These are phyloP conservation scores for Colletotrichum spinosum DNA, from an alignment of 2,329 filamentous ascomycete species.

Conservation along the genomic window DNA sequence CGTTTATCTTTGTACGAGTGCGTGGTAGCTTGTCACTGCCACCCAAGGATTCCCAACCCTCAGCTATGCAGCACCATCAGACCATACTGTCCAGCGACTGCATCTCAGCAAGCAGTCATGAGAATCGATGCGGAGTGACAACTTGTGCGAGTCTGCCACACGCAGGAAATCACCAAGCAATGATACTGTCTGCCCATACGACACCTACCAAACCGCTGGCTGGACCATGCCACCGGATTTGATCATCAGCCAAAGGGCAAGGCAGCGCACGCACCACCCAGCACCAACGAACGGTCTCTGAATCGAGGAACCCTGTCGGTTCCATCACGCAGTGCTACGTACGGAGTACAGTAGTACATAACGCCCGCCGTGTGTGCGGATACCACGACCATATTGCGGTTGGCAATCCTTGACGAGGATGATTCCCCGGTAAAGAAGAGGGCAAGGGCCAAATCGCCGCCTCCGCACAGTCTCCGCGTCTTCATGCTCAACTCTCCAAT, in stretches of 20 bases:
- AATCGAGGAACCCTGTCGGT: constrained; percentile 6
- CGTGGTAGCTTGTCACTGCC: not conserved
- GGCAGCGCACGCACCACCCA: constrained; percentile 5
- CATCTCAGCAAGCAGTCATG: constrained; percentile 5
- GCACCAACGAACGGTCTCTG: constrained; percentile 1
- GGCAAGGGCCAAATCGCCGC: constrained; percentile 23
- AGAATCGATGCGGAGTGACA: constrained; percentile 2
- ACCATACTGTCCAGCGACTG: constrained; percentile 15
- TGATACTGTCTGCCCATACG: constrained; percentile 7
- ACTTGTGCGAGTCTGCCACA: constrained; percentile 16
- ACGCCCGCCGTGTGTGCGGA: too few relatives aligned
- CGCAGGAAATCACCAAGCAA: not conserved
- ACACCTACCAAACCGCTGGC: constrained; percentile 20
- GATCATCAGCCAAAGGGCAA: constrained; percentile 22
- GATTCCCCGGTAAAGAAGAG: constrained; percentile 27
- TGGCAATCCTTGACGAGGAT: constrained; percentile 9
- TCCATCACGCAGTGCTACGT: not conserved
- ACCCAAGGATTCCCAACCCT: constrained; percentile 8
- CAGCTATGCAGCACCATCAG: constrained; percentile 19
- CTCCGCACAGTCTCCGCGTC: constrained; percentile 31
- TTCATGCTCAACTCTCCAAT: not conserved
- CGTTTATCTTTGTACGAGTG: constrained; percentile 9
- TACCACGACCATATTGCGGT: not conserved
- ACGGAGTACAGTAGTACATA: too few relatives aligned
- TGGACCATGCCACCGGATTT: constrained; percentile 15